These are phyloP conservation scores for Puya raimondii DNA, from an alignment of 176 grass and related monocot genomes.

Conservation along the genomic window DNA sequence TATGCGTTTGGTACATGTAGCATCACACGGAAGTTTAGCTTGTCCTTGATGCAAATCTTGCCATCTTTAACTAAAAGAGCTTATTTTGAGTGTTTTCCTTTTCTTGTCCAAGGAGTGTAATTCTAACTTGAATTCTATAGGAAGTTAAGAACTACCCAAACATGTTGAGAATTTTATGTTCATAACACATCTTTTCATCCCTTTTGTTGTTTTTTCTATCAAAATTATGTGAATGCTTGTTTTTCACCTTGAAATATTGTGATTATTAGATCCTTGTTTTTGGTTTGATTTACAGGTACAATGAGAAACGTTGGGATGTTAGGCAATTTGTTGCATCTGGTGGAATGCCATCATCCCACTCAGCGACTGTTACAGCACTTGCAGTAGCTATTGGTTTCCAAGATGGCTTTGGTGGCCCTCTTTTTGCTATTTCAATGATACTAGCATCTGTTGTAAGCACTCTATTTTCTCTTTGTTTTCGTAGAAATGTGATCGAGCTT, in stretches of 20 bases:
- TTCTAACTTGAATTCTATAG: no score
- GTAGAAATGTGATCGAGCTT: neutral
- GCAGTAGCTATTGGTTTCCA: conserved; percentile 67
- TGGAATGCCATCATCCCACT: conserved; percentile 98
- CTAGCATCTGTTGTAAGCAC: conserved; percentile 67
- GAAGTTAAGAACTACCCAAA: no score
- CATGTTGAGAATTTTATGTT: no score
- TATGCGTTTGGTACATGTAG: neutral
- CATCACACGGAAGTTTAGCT: neutral
- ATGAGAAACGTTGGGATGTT: conserved; percentile 81
- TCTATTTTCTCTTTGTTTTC: neutral
- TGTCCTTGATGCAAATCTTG: neutral
- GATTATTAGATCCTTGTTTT: neutral
- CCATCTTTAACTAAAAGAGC: neutral
- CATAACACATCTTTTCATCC: no score
- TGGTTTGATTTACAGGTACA: conserved; percentile 47
- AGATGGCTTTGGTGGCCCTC: conserved; percentile 65
- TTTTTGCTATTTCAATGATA: conserved; percentile 64
- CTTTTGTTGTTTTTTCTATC: no score
- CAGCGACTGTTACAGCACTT: conserved; percentile 83
- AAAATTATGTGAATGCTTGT: neutral
- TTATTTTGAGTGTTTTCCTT: neutral
- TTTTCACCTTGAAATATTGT: neutral
- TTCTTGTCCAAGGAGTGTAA: no score
- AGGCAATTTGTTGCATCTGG: conserved; percentile 83